Evolutionary conservation across 306 rosid species (phyloP).

Genomic region (Medicago arabica): DNA sequence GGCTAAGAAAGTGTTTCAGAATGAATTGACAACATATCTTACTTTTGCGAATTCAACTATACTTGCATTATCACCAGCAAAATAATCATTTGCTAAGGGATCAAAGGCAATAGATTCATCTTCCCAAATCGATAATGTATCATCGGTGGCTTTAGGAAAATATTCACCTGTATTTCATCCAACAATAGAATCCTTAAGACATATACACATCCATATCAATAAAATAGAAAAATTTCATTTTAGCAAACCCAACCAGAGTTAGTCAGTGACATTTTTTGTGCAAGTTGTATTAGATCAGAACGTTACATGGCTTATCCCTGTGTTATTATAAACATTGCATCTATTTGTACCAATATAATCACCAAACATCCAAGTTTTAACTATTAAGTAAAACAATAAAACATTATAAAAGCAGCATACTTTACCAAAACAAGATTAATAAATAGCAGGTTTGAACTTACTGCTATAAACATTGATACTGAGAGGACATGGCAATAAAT

Average conservation of each 20-base stretch:
- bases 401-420: neutral
- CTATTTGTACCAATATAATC: no score
- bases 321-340: no score
- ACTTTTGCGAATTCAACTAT: slow-evolving; percentile 69
- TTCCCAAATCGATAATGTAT: slow-evolving; percentile 76
- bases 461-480: slow-evolving; percentile 75
- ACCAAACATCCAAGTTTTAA: no score
- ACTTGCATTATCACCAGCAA: slow-evolving; percentile 76
- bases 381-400: no score
- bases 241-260: no score
- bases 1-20: slow-evolving; percentile 5
- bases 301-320: no score
- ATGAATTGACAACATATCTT: slow-evolving; percentile 37
- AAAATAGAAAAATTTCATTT: no score
- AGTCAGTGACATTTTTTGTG: no score
- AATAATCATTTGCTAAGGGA: slow-evolving; percentile 73
- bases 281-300: no score
- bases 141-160: slow-evolving; percentile 75
- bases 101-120: slow-evolving; percentile 77
- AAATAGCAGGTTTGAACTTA: slow-evolving; percentile 48
- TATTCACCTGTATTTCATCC: slow-evolving; percentile 63
- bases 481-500: slow-evolving; percentile 61
- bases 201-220: neutral
- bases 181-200: slow-evolving; percentile 10
- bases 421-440: slow-evolving; percentile 8